phyloP scores from a whole-genome alignment of 2,329 filamentous ascomycete genomes.

The Alternaria gaisen region DNA sequence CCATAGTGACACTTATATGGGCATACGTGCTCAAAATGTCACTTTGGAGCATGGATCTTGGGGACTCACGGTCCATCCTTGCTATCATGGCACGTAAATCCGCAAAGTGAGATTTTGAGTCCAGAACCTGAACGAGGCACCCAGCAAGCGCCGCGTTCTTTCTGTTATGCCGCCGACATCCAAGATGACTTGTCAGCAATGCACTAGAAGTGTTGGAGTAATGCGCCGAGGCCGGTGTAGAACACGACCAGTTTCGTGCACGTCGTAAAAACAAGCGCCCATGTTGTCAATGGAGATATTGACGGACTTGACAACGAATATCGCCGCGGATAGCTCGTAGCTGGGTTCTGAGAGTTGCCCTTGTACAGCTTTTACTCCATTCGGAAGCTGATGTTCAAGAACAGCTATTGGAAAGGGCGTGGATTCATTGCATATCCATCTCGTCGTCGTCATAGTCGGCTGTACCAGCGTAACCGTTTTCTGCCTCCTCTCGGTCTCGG shows the following conservation, averaged over 20 bases:
- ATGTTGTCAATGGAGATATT: neutral
- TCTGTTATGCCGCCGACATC: neutral
- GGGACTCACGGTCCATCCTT: neutral
- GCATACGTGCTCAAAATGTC: neutral
- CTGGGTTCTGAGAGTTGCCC: neutral
- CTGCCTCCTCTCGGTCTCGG: constrained; percentile 73
- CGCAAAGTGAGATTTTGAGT: neutral
- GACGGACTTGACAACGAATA: neutral
- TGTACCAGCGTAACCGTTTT: constrained; percentile 62
- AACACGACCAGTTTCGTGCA: neutral
- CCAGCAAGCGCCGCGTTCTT: neutral
- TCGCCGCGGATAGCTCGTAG: neutral
- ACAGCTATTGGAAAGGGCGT: neutral
- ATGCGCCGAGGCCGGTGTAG: neutral
- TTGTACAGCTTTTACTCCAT: neutral
- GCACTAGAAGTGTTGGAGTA: neutral
- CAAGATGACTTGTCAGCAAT: neutral
- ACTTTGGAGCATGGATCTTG: neutral
- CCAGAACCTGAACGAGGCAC: neutral
- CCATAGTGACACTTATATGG: neutral
- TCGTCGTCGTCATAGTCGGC: constrained; percentile 68
- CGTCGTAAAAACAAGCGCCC: neutral
- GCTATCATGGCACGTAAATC: neutral
- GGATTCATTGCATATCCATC: constrained; percentile 49
- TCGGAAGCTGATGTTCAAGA: neutral